Percentiles rank a stretch among this genome's conserved stretches.
phyloP scores from a whole-genome alignment of 257 asterid species.

The Mentha longifolia region DNA sequence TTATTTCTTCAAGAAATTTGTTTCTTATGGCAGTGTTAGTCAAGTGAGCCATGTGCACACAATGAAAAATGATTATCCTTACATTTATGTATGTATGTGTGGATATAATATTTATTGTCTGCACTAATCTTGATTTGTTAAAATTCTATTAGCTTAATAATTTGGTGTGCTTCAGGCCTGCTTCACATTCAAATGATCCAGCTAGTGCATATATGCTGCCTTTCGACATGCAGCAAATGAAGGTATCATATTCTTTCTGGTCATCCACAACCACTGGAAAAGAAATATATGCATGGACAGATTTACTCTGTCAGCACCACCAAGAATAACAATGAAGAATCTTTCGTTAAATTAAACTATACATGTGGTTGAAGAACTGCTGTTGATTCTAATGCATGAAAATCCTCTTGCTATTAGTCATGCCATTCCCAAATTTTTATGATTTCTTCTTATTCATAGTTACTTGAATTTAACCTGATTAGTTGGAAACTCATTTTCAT shows the following conservation, averaged over 20 bases:
- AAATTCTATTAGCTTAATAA: slow-evolving; percentile 14
- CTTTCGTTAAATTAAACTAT: neutral
- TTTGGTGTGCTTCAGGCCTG: slow-evolving; percentile 43
- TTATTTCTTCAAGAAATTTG: neutral
- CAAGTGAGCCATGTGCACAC: neutral
- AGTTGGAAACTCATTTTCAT: neutral
- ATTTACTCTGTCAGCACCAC: neutral
- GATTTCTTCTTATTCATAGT: neutral
- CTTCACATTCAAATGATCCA: slow-evolving; percentile 37
- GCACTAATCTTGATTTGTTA: slow-evolving; percentile 1
- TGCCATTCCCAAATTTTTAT: neutral
- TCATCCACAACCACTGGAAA: slow-evolving; percentile 19
- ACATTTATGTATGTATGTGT: too few relatives aligned
- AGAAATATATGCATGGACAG: neutral
- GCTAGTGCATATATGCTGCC: slow-evolving; percentile 36
- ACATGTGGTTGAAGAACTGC: neutral
- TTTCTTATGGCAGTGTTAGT: neutral
- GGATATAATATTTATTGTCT: neutral
- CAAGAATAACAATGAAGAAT: neutral
- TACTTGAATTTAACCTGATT: slow-evolving; percentile 20
- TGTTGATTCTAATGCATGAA: neutral
- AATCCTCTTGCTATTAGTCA: neutral
- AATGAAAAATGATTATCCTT: neutral
- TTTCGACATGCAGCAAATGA: slow-evolving; percentile 47
- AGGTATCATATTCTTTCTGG: slow-evolving; percentile 39